Percentiles rank a stretch among this genome's conserved stretches.
phyloP scores from a whole-genome alignment of 2,329 filamentous ascomycete genomes.

The Scopulariopsis brevicaulis region DNA sequence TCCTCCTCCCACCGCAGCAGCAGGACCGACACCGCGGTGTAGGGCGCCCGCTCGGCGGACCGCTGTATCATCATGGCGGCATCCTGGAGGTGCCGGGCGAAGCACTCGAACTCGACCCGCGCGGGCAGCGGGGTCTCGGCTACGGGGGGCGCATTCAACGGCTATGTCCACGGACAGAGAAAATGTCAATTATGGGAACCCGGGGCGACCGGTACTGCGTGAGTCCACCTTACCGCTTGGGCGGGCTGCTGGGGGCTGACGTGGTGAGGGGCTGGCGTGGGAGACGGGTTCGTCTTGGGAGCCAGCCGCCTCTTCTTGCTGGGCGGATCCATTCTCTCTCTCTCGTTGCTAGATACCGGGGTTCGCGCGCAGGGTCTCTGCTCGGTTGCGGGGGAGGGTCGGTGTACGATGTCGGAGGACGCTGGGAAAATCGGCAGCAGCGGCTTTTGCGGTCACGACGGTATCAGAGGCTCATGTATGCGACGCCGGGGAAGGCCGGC shows the following conservation, averaged over 20 bases:
- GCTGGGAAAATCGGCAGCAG: not conserved
- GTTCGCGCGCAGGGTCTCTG: not conserved
- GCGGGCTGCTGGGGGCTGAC: not conserved
- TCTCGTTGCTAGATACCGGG: not conserved
- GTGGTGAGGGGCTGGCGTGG: not conserved
- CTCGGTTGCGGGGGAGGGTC: not conserved
- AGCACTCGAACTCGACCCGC: constrained; percentile 54
- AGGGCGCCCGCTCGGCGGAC: constrained; percentile 46
- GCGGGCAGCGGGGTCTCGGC: constrained; percentile 20
- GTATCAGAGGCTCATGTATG: not conserved
- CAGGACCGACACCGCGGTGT: constrained; percentile 47
- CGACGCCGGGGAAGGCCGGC: not conserved
- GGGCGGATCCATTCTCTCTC: constrained; percentile 26
- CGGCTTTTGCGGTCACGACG: not conserved
- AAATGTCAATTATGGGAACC: not conserved
- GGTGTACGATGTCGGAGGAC: not conserved
- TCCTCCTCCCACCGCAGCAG: constrained; percentile 54
- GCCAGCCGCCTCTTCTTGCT: constrained; percentile 31
- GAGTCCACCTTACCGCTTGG: not conserved
- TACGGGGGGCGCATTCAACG: constrained; percentile 5
- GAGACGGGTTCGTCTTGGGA: constrained; percentile 19
- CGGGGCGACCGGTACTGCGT: not conserved
- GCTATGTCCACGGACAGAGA: not conserved
- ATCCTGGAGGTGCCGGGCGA: constrained; percentile 56
- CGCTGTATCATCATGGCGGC: constrained; percentile 56